Evolutionary conservation across 495 filamentous ascomycete species (phyloP).

Genomic region (Astrothelium subdiscretum): DNA sequence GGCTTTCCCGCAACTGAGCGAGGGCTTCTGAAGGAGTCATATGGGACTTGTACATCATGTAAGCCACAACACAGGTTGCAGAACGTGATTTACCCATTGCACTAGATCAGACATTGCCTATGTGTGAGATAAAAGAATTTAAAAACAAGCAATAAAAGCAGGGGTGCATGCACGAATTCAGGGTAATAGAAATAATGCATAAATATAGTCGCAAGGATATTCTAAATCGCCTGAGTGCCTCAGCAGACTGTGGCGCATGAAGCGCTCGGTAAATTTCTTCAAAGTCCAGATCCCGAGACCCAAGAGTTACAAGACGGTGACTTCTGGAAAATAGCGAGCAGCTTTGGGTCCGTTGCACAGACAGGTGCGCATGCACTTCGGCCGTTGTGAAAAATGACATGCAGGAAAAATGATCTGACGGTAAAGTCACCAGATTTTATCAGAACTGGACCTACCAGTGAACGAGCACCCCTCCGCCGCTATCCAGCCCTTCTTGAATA

Average conservation of each 20-base stretch:
- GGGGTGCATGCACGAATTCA: background rate
- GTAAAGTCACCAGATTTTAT: background rate
- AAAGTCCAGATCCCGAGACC: too few relatives aligned
- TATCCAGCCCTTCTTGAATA: conserved; percentile 64
- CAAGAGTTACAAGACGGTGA: too few relatives aligned
- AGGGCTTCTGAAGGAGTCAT: conserved; percentile 51
- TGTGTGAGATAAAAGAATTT: background rate
- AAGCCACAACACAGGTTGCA: conserved; percentile 71
- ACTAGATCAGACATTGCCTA: conserved; percentile 36
- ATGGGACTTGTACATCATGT: conserved; percentile 55
- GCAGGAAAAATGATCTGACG: background rate
- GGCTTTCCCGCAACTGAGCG: conserved; percentile 46
- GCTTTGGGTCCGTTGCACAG: too few relatives aligned
- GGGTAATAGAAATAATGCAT: too few relatives aligned
- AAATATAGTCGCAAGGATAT: too few relatives aligned
- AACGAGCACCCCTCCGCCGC: conserved; percentile 54
- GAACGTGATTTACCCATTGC: conserved; percentile 95
- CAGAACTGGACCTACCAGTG: conserved; percentile 49
- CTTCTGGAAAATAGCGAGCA: too few relatives aligned
- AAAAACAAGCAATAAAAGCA: background rate
- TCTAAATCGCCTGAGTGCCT: too few relatives aligned
- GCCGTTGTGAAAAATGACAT: background rate
- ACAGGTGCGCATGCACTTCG: background rate
- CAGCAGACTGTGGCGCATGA: too few relatives aligned
- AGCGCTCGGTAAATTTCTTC: too few relatives aligned